Evolutionary conservation across 208 protist genomes (phyloP).

Genomic region (Crithidia fasciculata): DNA sequence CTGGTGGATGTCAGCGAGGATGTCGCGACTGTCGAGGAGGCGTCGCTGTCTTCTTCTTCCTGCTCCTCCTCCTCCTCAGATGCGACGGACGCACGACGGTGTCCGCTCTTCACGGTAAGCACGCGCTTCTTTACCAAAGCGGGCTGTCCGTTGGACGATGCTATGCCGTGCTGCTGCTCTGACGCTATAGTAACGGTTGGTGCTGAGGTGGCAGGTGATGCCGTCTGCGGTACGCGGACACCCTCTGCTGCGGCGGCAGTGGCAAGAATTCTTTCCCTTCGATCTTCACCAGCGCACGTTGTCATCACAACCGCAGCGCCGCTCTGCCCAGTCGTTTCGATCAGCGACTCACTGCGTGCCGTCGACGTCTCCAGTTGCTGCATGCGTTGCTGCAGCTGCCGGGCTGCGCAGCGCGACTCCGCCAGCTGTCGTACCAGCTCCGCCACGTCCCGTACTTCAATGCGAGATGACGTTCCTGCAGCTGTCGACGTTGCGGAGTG

Average conservation of each 20-base stretch:
- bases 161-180: too few species aligned
- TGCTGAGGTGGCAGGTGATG: too few species aligned
- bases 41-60: background rate
- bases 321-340: background rate
- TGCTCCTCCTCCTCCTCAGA: background rate
- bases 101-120: too few species aligned
- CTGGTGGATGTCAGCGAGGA: conserved; percentile 7
- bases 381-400: conserved; percentile 43
- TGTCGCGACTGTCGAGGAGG: background rate
- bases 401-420: conserved; percentile 53
- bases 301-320: background rate
- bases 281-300: background rate
- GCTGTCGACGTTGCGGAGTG: background rate
- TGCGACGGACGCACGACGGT: too few species aligned
- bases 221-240: too few species aligned
- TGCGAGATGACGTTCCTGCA: conserved; percentile 5
- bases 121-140: too few species aligned
- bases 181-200: too few species aligned
- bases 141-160: too few species aligned
- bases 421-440: conserved; percentile 77
- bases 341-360: background rate
- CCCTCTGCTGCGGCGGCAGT: too few species aligned
- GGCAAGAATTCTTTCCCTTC: background rate
- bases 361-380: conserved; percentile 21
- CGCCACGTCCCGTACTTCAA: conserved; percentile 56